Evolutionary conservation across 129 eudicot genomes (phyloP).

Genomic region (Flaveria trinervia): DNA sequence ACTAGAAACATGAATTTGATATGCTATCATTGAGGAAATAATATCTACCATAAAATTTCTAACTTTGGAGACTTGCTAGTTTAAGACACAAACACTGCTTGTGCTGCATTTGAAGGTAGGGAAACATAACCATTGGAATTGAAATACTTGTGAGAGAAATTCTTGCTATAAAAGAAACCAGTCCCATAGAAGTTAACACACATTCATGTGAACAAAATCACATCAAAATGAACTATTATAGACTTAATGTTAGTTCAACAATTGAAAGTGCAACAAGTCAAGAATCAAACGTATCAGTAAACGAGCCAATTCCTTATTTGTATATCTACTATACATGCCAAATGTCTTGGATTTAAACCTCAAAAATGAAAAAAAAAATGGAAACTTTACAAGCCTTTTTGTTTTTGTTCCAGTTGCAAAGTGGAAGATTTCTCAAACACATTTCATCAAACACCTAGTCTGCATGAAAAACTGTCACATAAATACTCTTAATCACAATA

Average conservation of each 20-base stretch:
- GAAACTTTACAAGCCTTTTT: neutral
- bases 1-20: neutral
- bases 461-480: neutral
- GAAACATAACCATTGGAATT: neutral
- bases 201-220: neutral
- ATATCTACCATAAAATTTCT: neutral
- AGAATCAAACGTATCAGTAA: neutral
- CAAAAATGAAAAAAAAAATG: neutral
- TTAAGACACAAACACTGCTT: neutral
- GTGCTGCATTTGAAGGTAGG: neutral
- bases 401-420: neutral
- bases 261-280: neutral
- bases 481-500: neutral
- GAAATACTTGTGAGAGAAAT: neutral
- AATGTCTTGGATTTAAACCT: neutral
- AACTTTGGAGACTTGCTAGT: neutral
- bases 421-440: neutral
- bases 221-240: neutral
- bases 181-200: neutral
- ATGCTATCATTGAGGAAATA: neutral
- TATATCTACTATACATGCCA: neutral
- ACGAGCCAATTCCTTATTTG: neutral
- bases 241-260: neutral
- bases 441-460: conserved; percentile 29
- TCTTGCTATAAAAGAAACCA: neutral